These are phyloP conservation scores for Aciculosporium take DNA, from an alignment of 2,329 filamentous ascomycete genomes.

Conservation along the genomic window DNA sequence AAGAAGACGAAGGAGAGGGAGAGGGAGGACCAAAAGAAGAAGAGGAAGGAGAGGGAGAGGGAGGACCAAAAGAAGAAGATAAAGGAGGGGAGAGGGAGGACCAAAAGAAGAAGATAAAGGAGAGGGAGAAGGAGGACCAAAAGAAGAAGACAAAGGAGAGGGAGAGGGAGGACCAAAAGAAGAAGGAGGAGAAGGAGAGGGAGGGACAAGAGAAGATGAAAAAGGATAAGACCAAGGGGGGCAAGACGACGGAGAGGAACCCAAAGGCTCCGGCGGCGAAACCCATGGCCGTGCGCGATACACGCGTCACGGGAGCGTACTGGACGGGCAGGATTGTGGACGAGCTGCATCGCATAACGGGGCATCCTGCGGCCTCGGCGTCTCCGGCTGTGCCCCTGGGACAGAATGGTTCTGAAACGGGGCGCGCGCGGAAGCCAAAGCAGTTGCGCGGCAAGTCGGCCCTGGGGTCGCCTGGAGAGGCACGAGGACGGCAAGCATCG, in stretches of 20 bases:
- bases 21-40: conserved; percentile 18
- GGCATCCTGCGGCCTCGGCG: too few species aligned
- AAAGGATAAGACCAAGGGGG: conserved; percentile 24
- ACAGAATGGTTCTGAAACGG: conserved; percentile 1
- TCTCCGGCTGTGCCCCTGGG: too few species aligned
- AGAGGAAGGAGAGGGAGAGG: conserved; percentile 24
- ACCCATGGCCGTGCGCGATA: conserved; percentile 30
- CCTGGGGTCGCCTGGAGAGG: conserved; percentile 19
- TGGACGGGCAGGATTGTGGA: conserved; percentile 28
- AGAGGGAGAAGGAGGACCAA: conserved; percentile 13
- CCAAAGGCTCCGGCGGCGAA: conserved; percentile 19
- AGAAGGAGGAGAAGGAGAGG: conserved; percentile 12
- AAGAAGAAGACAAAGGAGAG: conserved; percentile 21
- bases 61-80: conserved; percentile 17
- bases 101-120: conserved; percentile 18
- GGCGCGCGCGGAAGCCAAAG: conserved; percentile 14
- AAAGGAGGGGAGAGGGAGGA: conserved; percentile 14
- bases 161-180: conserved; percentile 21
- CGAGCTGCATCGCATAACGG: conserved; percentile 24
- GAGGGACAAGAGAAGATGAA: conserved; percentile 19
- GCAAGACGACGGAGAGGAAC: conserved; percentile 22
- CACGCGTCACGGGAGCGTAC: conserved; percentile 31
- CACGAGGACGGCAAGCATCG: conserved; percentile 16
- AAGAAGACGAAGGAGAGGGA: conserved; percentile 10
- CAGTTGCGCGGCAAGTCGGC: conserved; percentile 27